phyloP scores from a whole-genome alignment of 352 stramenopile species.

The Globisporangium nagaii region DNA sequence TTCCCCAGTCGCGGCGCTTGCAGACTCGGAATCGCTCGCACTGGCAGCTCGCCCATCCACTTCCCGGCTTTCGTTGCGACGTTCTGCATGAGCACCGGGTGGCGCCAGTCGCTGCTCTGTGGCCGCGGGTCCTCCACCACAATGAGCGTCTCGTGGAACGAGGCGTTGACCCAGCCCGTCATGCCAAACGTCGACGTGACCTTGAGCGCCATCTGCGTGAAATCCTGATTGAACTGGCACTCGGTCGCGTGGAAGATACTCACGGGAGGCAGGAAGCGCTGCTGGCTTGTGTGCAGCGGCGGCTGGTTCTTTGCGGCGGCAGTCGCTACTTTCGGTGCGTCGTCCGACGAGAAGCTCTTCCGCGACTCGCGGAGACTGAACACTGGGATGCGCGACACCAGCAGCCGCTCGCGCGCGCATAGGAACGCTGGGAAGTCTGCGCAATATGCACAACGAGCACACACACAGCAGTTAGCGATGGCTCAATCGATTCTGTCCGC shows the following conservation, averaged over 20 bases:
- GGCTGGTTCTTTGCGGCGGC: slow-evolving; percentile 10
- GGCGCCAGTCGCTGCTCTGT: slow-evolving; percentile 14
- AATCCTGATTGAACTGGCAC: slow-evolving; percentile 64
- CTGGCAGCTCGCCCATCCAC: slow-evolving; percentile 51
- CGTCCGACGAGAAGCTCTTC: slow-evolving; percentile 9
- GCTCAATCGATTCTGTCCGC: no score
- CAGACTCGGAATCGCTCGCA: slow-evolving; percentile 56
- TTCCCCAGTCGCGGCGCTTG: slow-evolving; percentile 47
- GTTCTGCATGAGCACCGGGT: slow-evolving; percentile 61
- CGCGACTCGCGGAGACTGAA: slow-evolving; percentile 24
- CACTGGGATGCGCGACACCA: slow-evolving; percentile 42
- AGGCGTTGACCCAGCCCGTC: slow-evolving; percentile 61
- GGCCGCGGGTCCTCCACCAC: slow-evolving; percentile 49
- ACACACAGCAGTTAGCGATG: not conserved
- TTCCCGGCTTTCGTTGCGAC: slow-evolving; percentile 50
- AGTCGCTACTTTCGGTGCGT: slow-evolving; percentile 18
- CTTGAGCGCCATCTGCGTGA: slow-evolving; percentile 61
- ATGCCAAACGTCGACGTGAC: slow-evolving; percentile 59
- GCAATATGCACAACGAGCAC: not conserved
- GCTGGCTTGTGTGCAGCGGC: slow-evolving; percentile 13
- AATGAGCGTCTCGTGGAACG: slow-evolving; percentile 39
- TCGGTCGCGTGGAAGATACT: slow-evolving; percentile 72
- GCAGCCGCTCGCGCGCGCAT: slow-evolving; percentile 40
- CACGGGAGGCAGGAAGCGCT: slow-evolving; percentile 49
- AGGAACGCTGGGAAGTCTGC: slow-evolving; percentile 63